Conservation (phyloP, 2,329 filamentous ascomycete genomes). For the Allantophomopsis cytisporea region DNA sequence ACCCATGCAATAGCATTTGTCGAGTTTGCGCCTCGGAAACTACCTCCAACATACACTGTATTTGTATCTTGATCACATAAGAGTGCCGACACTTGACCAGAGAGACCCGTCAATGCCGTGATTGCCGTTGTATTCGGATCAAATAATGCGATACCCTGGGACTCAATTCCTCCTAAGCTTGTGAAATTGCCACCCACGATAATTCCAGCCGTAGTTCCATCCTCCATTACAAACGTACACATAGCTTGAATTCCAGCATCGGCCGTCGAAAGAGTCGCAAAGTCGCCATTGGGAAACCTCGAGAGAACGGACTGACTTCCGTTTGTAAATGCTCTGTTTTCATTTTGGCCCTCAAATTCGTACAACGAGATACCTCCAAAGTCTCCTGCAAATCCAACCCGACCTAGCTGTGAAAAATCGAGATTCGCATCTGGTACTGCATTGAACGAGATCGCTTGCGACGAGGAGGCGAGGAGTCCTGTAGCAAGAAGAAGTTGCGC, state of each 20-base stretch:
- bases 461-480: constrained; percentile 22
- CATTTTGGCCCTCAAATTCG: constrained; percentile 67
- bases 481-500: constrained; percentile 27
- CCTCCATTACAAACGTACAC: constrained; percentile 60
- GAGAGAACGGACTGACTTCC: constrained; percentile 72
- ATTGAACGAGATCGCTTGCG: constrained; percentile 42
- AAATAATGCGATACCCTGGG: constrained; percentile 69
- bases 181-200: constrained; percentile 94
- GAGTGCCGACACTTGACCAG: constrained; percentile 69
- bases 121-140: constrained; percentile 59
- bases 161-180: constrained; percentile 63
- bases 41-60: constrained; percentile 84
- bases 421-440: constrained; percentile 57
- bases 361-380: constrained; percentile 89
- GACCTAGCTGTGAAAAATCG: constrained; percentile 65
- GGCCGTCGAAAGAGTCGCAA: constrained; percentile 59
- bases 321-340: constrained; percentile 54
- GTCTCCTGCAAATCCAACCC: constrained; percentile 75
- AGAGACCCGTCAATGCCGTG: constrained; percentile 64
- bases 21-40: constrained; percentile 67
- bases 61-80: constrained; percentile 66
- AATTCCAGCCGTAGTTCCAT: constrained; percentile 58
- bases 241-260: constrained; percentile 81
- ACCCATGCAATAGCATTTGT: constrained; percentile 84
- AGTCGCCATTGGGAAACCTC: constrained; percentile 73